Evolutionary conservation across 164 flowering plant genomes (phyloP).

Genomic region (Vitis amurensis): DNA sequence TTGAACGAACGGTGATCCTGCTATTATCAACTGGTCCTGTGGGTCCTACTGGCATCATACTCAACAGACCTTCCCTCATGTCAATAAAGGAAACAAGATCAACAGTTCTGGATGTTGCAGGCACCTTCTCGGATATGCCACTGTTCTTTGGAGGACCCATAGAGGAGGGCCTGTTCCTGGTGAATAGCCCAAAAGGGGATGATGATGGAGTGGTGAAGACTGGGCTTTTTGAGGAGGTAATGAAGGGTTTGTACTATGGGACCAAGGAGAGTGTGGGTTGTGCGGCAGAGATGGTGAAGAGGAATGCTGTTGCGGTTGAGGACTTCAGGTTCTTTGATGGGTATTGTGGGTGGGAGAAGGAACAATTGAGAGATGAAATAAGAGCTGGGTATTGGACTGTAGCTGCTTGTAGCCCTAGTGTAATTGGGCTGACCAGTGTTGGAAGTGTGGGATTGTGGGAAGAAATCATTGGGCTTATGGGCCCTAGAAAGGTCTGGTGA

Average conservation of each 20-base stretch:
- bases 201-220: slow-evolving; percentile 45
- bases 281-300: slow-evolving; percentile 89
- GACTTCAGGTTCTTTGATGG: slow-evolving; percentile 94
- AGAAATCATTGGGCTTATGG: slow-evolving; percentile 76
- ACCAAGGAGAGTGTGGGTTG: slow-evolving; percentile 82
- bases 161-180: slow-evolving; percentile 66
- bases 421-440: slow-evolving; percentile 49
- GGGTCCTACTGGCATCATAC: slow-evolving; percentile 89
- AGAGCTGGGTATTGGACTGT: slow-evolving; percentile 85
- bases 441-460: slow-evolving; percentile 69
- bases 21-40: slow-evolving; percentile 61
- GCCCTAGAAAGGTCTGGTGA: slow-evolving; percentile 54
- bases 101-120: slow-evolving; percentile 44
- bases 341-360: slow-evolving; percentile 86
- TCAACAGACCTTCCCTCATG: slow-evolving; percentile 89
- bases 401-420: slow-evolving; percentile 84
- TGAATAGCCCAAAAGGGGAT: slow-evolving; percentile 30
- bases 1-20: slow-evolving; percentile 79
- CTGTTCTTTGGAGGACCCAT: slow-evolving; percentile 88
- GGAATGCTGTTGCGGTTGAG: slow-evolving; percentile 48
- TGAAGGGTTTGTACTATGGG: slow-evolving; percentile 82
- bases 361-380: slow-evolving; percentile 77
- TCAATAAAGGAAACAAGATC: slow-evolving; percentile 83
- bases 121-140: slow-evolving; percentile 64
- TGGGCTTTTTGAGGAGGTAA: slow-evolving; percentile 81